Conservation (phyloP, 331 rosid genomes). For the Arachis monticola region DNA sequence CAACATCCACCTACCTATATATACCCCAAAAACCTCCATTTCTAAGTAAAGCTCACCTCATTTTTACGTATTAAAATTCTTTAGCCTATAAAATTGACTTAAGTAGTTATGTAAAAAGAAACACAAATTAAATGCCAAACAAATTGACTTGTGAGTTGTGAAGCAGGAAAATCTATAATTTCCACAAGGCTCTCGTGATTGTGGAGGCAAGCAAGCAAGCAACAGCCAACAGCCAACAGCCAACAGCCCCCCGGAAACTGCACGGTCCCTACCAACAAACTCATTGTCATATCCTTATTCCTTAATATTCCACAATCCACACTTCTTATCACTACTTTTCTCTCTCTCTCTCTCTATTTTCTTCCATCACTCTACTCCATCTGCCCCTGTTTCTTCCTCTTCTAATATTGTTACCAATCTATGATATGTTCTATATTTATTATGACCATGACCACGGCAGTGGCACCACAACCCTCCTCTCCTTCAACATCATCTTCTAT, state of each 20-base stretch:
- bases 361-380: no score
- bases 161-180: not conserved
- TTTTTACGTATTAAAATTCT: no score
- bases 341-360: no score
- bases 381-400: no score
- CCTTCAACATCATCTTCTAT: not conserved
- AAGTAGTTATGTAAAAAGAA: no score
- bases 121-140: no score
- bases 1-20: no score
- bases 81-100: no score
- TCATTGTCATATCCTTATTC: not conserved
- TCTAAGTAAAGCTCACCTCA: no score
- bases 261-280: conserved; percentile 20
- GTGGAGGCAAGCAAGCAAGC: not conserved
- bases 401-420: not conserved
- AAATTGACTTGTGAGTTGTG: not conserved
- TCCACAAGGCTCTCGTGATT: not conserved
- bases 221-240: no score
- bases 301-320: not conserved
- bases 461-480: conserved; percentile 17
- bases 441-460: conserved; percentile 5
- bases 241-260: conserved; percentile 35
- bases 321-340: not conserved
- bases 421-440: not conserved
- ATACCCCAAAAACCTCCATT: no score